Evolutionary conservation across 371 early-diverging fungal species (phyloP), one percentile per base, ranked within the genome.

Genomic region (Mortierella sp.): DNA sequence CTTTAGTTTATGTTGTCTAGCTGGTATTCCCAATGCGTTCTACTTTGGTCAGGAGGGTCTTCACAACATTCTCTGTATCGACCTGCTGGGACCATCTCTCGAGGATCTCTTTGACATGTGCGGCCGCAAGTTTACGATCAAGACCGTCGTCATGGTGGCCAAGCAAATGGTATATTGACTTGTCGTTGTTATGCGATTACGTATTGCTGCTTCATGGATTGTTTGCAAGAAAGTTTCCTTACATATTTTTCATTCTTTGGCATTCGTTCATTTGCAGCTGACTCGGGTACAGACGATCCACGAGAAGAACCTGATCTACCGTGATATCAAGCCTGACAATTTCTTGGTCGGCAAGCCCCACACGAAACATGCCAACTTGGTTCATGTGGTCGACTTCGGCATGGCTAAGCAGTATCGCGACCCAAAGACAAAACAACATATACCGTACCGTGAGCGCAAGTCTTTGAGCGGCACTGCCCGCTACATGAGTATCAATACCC

Each of bases 301-400:
- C 80, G 96, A 97, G 69, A 91, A 93, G 81, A 95, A 96, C 76
- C 82, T 97, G 67, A 94, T 99, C 52, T 99, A 99, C 82, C 90
- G 99, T 57, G 99, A 99, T 81, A 99, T 99, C 72, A 99, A 99
- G 81, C 99, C 99, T 26, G 99, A 99, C 82, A 99, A 99, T 84
- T 99, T 99, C 80, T 84, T 98, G 53, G 89, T 97, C 63, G 97
- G 97, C 23, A 83, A 92, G 15, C 90, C 93, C 6, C 80, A 85
- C 56, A 86, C 87, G 27, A 86, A 89, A 28, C 70, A 84, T 47
- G 86, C 87, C 26, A 86, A 88, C 60, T 80, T 82, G 41, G 83
- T 93, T 24, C 91, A 90, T 76, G 91, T 95, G 73, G 87, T 99
- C 47, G 99, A 99, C 81, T 96, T 97, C 81, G 99, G 99, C 54